Conservation (phyloP, 306 rosid genomes). For the Rosa chinensis region DNA sequence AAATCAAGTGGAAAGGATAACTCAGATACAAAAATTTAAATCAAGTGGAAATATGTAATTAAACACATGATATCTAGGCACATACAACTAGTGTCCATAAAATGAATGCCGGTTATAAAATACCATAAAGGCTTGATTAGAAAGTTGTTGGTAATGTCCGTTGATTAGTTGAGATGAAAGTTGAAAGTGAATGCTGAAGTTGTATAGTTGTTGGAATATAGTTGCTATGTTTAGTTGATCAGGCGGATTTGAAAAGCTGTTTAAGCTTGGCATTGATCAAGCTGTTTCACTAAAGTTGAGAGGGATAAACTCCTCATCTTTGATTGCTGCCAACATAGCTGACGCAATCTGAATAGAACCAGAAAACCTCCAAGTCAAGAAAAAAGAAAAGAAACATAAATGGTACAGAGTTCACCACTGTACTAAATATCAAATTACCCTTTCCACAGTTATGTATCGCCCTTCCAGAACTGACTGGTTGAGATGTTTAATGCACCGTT, state of each 20-base stretch:
- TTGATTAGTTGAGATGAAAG: constrained; percentile 77
- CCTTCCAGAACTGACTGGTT: constrained; percentile 96
- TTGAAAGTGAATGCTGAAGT: constrained; percentile 96
- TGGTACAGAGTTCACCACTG: constrained; percentile 25
- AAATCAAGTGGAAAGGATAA: neutral
- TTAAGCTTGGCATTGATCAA: constrained; percentile 95
- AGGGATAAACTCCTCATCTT: constrained; percentile 96
- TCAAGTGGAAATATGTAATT: constrained; percentile 19
- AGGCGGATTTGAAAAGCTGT: constrained; percentile 90
- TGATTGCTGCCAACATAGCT: constrained; percentile 98
- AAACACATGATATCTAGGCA: constrained; percentile 37
- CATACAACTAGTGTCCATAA: constrained; percentile 43
- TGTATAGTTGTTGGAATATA: constrained; percentile 94
- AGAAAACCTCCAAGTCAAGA: constrained; percentile 92
- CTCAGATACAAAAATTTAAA: constrained; percentile 7
- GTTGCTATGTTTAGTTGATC: constrained; percentile 98
- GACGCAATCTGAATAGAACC: constrained; percentile 96
- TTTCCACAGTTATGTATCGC: constrained; percentile 90
- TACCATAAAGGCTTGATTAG: constrained; percentile 93
- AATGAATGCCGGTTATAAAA: constrained; percentile 68
- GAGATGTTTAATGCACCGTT: constrained; percentile 84
- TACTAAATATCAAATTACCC: constrained; percentile 55
- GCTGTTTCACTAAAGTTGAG: constrained; percentile 95
- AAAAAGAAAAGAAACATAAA: constrained; percentile 32
- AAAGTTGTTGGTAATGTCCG: constrained; percentile 98